Evolutionary conservation across 1,284 basidiomycete genomes (phyloP).

Genomic region (Cryptococcus sp.): DNA sequence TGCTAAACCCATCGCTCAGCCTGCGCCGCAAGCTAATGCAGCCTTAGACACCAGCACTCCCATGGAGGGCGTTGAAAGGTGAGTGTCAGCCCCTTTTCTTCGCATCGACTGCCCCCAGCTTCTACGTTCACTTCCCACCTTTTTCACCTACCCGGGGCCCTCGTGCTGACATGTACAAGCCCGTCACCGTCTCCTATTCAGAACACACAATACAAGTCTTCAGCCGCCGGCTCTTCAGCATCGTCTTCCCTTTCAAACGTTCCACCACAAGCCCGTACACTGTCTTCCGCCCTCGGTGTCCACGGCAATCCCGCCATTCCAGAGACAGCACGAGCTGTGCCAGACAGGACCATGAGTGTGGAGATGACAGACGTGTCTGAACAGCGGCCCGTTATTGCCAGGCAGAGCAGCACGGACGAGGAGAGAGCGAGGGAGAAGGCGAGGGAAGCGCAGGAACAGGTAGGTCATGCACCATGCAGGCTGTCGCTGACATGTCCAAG

Average conservation of each 20-base stretch:
- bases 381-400: slow-evolving; percentile 19
- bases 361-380: slow-evolving; percentile 47
- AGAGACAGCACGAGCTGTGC: slow-evolving; percentile 6
- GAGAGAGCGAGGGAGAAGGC: slow-evolving; percentile 51
- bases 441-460: slow-evolving; percentile 52
- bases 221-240: slow-evolving; percentile 17
- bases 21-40: slow-evolving; percentile 4
- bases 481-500: slow-evolving; percentile 22
- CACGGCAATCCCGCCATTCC: slow-evolving; percentile 19
- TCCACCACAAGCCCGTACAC: slow-evolving; percentile 32
- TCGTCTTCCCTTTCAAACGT: slow-evolving; percentile 35
- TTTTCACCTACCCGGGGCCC: not conserved
- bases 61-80: slow-evolving; percentile 39
- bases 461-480: slow-evolving; percentile 16
- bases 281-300: slow-evolving; percentile 35
- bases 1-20: slow-evolving; percentile 3
- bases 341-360: slow-evolving; percentile 40
- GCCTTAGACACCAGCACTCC: slow-evolving; percentile 14
- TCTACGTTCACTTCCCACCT: too few species aligned
- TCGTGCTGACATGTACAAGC: slow-evolving; percentile 7
- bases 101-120: too few species aligned
- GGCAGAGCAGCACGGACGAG: slow-evolving; percentile 40
- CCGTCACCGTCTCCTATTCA: not conserved
- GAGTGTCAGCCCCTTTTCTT: slow-evolving; percentile 2
- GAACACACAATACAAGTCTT: slow-evolving; percentile 1